Evolutionary conservation across 2,329 filamentous ascomycete genomes (phyloP), one percentile per base, ranked within the genome.

Genomic region (Exutisphaerella laricina): DNA sequence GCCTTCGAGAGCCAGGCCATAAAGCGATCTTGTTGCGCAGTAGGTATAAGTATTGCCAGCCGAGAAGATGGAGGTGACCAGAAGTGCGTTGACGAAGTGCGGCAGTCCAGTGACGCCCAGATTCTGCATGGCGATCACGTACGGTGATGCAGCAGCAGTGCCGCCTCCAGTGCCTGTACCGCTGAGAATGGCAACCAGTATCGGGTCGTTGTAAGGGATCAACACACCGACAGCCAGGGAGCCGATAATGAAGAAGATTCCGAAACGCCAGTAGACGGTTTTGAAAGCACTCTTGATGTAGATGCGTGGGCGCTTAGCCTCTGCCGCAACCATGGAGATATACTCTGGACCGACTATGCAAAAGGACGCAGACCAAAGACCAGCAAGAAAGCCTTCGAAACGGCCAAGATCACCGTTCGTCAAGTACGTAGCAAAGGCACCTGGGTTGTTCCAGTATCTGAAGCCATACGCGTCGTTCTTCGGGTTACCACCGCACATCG

Each of bases 21-120:
- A 74, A 17, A 77, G 59, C 22, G 67, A 70, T 28, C 74, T 71
- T 21, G 68, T 71, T 0, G 71, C 71, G 39, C 69, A 72, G 61
- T 74, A 77, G 7, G 68, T 69, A 55, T 74, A 74, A 2, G 70
- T 71, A 55, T 76, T 76, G 13, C 69, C 73, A 10, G 73, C 72
- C 3, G 69, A 73, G 57, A 74, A 75, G 45, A 74, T 73, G 16
- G 68, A 70, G 2, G 72, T 75, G 37, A 77, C 57, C 66, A 61
- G 41, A 9, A 61, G 44, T 3, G 57, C 54, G 33, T 58, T 58
- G 46, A 60, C 52, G 4, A 62, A 33, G 31, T 66, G 63, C 5
- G 69, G 69, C 7, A 71, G 58, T 2, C 61, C 67, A 17, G 53
- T 52, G 17, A 71, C 64, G 26, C 66, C 66, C 3, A 69, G 62